phyloP scores from a whole-genome alignment of 139 green algal genomes.

The Microglena sp. region DNA sequence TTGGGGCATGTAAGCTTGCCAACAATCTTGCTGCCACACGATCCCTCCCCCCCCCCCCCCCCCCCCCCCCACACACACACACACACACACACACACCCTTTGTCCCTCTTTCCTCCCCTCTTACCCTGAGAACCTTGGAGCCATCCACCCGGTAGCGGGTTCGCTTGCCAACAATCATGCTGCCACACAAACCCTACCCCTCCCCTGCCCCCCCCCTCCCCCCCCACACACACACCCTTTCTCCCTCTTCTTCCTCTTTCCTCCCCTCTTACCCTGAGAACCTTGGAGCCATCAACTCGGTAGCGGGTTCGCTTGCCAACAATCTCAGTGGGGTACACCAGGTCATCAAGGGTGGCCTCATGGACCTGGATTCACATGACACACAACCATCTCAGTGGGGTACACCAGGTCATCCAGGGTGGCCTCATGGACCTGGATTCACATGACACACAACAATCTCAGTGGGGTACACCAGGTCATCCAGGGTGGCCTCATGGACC shows the following conservation, averaged over 20 bases:
- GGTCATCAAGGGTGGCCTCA: slow-evolving; percentile 84
- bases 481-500: slow-evolving; percentile 84
- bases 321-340: slow-evolving; percentile 98
- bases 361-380: slow-evolving; percentile 70
- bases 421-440: slow-evolving; percentile 5
- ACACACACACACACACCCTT: too few relatives aligned
- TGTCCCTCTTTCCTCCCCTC: not conserved
- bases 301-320: slow-evolving; percentile 96
- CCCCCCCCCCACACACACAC: too few relatives aligned
- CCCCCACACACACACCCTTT: too few relatives aligned
- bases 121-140: slow-evolving; percentile 67
- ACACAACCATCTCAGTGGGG: slow-evolving; percentile 56
- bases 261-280: slow-evolving; percentile 64
- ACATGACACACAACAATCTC: too few relatives aligned
- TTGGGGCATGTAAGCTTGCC: slow-evolving; percentile 89
- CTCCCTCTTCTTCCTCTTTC: too few relatives aligned
- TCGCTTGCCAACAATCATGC: slow-evolving; percentile 95
- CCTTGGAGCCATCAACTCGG: slow-evolving; percentile 81
- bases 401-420: slow-evolving; percentile 9
- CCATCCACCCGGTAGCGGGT: slow-evolving; percentile 80
- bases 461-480: slow-evolving; percentile 96
- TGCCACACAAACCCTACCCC: too few relatives aligned
- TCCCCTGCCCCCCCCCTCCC: too few relatives aligned
- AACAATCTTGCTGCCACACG: too few relatives aligned
- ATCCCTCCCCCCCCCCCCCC: too few relatives aligned